Base-by-base conservation (phyloP, 768 basidiomycete species). In the Rubroboletus satanas region DNA sequence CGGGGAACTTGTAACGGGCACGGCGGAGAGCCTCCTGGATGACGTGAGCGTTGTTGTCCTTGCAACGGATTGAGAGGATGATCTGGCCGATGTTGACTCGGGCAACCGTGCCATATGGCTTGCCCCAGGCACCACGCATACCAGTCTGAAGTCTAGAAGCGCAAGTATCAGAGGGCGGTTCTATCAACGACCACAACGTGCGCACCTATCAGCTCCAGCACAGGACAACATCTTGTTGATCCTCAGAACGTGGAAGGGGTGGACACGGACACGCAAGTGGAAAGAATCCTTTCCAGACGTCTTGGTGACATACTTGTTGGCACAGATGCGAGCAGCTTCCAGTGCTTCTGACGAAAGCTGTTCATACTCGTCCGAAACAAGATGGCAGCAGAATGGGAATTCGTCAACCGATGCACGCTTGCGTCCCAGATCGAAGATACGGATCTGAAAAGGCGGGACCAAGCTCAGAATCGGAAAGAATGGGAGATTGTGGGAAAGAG, bases 161-260 rank as follows among this genome's bases (percentile, higher is more conserved):
- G 33, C 33, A 18, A 23, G 29, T 0, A 12, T 57, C n/a, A 45
- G 33, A 29, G 0, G 0, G 3, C 1, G 0, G 12, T 11, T 28
- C 7, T n/a, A 5, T 14, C 23, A 1, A 12, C 4, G 28, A 18
- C 9, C 23, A 15, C 8, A 9, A n/a, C 7, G 7, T 57, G 17
- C 54, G 3, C 21, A 88, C 91, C 92, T 81, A 93, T 99, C 97
- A 66, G 97, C 95, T 65, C 97, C 96, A 65, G 97, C 97, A 73
- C 97, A 98, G 55, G 88, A 90, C 82, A 98, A 90, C 92, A 97
- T 98, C 87, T 99, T 98, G 90, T 98, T 97, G 86, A 97, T 97
- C 60, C 97, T 90, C 77, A 99, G 75, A 66, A 98, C 93, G 73
- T 99, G 97, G 92, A 88, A 97, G 41, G 96, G 97, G 79, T 99